Base-by-base conservation (phyloP, 78 protist species). In the Speleostelium caveatum region DNA sequence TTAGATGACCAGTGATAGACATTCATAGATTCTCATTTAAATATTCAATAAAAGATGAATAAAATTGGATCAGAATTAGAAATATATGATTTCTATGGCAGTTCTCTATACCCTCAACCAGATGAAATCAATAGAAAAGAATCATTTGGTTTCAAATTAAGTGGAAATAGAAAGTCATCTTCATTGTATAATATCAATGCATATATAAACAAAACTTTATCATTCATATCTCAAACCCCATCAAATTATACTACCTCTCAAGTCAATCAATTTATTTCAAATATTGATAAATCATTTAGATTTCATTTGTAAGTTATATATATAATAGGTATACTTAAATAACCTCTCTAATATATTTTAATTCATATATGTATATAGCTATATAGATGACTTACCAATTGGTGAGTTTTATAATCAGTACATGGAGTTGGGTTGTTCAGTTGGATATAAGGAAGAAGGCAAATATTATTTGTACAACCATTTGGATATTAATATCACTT, bases 371-470 rank as follows among this genome's bases (percentile, higher is more conserved):
- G 26, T 17, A 12, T 7, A 68, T 42, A 83, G 91, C 22, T 83
- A 68, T 83, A 36, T 83, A 19, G 91, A 83, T 42, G 91, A 51
- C 32, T 69, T 83, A 33, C 91, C 91, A 33, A 42, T 69, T 39
- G 91, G 80, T 28, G 79, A 83, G 16, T 28, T 26, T 10, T 51
- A 24, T 21, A 19, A 41, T 36, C 24, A 32, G 0, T 35, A 69
- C 41, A 58, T 35, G 30, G 59, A 39, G 17, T 56, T 83, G 30
- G 91, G 91, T 21, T 58, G 56, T 35, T 61, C 71, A 45, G 32
- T 83, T 56, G 91, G 91, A 22, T 68, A 39, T 19, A 38, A n/a
- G 19, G 3, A 26, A 28, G 30, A 30, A 5, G 19, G 3, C 3
- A 22, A 45, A 28, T 45, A 67, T 69, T 67, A 14, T 33, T 12